phyloP scores from a whole-genome alignment of 805 yeast species.

The Barnettozyma wickerhamii region DNA sequence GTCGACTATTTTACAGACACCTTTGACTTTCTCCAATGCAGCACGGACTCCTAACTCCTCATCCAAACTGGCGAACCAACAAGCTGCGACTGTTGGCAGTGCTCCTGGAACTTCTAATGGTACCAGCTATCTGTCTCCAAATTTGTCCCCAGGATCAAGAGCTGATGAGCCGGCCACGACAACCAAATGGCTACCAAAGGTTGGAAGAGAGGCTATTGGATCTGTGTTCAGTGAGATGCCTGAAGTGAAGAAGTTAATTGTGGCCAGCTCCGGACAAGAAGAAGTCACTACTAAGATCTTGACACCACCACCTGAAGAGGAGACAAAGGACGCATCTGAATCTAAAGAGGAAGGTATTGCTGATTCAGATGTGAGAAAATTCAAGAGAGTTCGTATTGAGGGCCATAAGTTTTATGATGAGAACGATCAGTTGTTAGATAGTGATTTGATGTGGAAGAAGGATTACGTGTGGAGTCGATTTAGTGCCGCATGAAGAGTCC shows the following conservation, averaged over 20 bases:
- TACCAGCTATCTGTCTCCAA: conserved; percentile 23
- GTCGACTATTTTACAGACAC: conserved; percentile 26
- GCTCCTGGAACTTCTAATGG: conserved; percentile 6
- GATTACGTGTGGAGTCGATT: conserved; percentile 16
- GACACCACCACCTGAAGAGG: conserved; percentile 21
- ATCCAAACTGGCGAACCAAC: conserved; percentile 8
- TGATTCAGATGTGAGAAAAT: conserved; percentile 6
- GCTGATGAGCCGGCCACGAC: neutral
- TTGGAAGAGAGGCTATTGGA: conserved; percentile 22
- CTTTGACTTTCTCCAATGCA: conserved; percentile 24
- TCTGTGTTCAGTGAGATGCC: conserved; percentile 16
- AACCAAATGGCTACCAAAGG: conserved; percentile 21
- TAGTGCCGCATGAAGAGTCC: no score
- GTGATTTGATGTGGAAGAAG: conserved; percentile 21
- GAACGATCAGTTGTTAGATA: conserved; percentile 10
- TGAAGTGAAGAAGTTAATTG: conserved; percentile 18
- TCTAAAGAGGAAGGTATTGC: neutral
- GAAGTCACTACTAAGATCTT: conserved; percentile 4
- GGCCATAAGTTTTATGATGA: conserved; percentile 20
- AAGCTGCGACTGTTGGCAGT: neutral
- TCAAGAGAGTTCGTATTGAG: conserved; percentile 18
- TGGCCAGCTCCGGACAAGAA: conserved; percentile 9
- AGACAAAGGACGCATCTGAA: neutral
- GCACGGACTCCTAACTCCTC: conserved; percentile 24
- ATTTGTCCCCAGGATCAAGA: conserved; percentile 19